Percentiles rank a stretch among this genome's conserved stretches.
These are phyloP conservation scores for Cardamine occulta DNA, from an alignment of 345 rosid genomes.

Conservation along the genomic window DNA sequence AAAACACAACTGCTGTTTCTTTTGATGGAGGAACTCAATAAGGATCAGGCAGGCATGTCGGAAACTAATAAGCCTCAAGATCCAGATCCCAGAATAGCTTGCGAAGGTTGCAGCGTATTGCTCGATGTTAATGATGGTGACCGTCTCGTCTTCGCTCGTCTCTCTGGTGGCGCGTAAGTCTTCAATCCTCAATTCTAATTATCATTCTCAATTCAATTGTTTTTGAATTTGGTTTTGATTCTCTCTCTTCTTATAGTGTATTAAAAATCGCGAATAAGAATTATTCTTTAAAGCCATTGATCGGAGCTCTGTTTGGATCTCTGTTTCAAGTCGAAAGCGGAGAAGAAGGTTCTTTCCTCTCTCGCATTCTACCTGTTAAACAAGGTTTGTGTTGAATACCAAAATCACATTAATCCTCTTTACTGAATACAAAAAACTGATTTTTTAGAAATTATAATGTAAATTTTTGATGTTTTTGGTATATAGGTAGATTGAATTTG, in stretches of 20 bases:
- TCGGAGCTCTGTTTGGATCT: conserved; percentile 88
- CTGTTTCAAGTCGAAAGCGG: conserved; percentile 77
- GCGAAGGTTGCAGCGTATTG: conserved; percentile 93
- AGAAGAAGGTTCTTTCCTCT: conserved; percentile 58
- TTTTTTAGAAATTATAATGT: background rate
- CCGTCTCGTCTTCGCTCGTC: conserved; percentile 90
- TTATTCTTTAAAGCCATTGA: conserved; percentile 68
- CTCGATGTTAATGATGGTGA: conserved; percentile 98
- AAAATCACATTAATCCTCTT: conserved; percentile 6
- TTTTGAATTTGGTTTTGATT: conserved; percentile 12
- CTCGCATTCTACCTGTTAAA: conserved; percentile 51
- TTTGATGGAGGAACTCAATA: conserved; percentile 30
- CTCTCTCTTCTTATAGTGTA: conserved; percentile 43
- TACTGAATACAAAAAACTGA: background rate
- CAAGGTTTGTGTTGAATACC: conserved; percentile 54
- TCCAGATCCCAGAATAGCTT: conserved; percentile 63
- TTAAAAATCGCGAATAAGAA: conserved; percentile 76
- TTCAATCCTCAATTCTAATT: background rate
- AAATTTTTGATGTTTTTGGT: background rate
- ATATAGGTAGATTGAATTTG: conserved; percentile 2
- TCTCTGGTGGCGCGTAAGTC: conserved; percentile 77
- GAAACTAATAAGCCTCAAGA: conserved; percentile 24
- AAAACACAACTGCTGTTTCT: conserved; percentile 8
- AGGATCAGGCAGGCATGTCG: conserved; percentile 32
- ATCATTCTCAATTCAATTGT: background rate